Evolutionary conservation across 345 rosid species (phyloP).

Genomic region (Pistacia atlantica): DNA sequence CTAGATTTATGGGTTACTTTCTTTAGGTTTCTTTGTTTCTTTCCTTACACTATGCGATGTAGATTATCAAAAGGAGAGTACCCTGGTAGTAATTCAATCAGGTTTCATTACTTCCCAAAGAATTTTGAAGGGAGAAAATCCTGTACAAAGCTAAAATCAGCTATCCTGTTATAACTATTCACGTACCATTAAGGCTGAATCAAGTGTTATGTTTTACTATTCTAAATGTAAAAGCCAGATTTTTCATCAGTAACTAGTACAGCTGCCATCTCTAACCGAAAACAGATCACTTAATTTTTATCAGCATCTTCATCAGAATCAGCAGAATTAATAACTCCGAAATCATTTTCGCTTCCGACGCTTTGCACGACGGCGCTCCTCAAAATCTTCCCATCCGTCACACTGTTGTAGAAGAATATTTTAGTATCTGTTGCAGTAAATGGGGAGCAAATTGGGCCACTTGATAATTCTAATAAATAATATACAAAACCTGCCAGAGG

Average conservation of each 20-base stretch:
- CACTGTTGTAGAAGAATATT: constrained; percentile 30
- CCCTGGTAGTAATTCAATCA: neutral
- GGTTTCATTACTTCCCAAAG: neutral
- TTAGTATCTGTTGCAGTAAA: neutral
- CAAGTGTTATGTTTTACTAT: neutral
- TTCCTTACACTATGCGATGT: too few relatives aligned
- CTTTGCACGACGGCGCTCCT: constrained; percentile 66
- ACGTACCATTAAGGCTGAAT: neutral
- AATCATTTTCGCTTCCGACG: constrained; percentile 91
- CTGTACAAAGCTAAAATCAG: neutral
- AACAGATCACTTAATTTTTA: constrained; percentile 44
- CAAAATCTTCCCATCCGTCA: constrained; percentile 83
- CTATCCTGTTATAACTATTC: too few relatives aligned
- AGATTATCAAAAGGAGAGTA: too few relatives aligned
- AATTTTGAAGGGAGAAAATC: neutral
- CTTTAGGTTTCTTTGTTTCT: neutral
- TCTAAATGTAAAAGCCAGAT: neutral
- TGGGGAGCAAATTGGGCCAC: neutral
- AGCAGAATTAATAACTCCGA: constrained; percentile 62
- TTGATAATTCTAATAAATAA: constrained; percentile 1
- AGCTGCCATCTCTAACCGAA: constrained; percentile 1
- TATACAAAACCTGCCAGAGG: constrained; percentile 68
- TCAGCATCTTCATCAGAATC: constrained; percentile 94
- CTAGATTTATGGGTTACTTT: neutral
- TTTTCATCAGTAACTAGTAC: neutral